Evolutionary conservation across 2,329 filamentous ascomycete genomes (phyloP).

Genomic region (Thielaviopsis musarum): DNA sequence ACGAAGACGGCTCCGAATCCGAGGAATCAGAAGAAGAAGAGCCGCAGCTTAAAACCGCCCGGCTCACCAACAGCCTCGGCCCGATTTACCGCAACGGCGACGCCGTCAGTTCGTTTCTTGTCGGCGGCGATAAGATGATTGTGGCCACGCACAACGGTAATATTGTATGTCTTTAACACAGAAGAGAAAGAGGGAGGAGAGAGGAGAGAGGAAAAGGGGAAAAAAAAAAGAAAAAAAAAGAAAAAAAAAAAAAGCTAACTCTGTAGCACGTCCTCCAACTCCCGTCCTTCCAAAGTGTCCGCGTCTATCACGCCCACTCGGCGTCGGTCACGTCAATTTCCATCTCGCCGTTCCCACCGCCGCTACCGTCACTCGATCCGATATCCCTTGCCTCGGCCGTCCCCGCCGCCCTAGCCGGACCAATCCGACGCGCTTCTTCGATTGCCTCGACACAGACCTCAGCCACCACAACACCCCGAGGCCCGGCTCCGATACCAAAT

Average conservation of each 20-base stretch:
- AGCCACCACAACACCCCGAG: conserved; percentile 28
- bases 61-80: conserved; percentile 63
- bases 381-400: conserved; percentile 3
- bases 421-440: conserved; percentile 18
- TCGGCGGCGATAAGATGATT: conserved; percentile 94
- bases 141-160: conserved; percentile 93
- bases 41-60: conserved; percentile 82
- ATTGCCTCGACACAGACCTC: conserved; percentile 23
- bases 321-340: conserved; percentile 83
- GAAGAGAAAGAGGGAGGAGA: too few species aligned
- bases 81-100: conserved; percentile 86
- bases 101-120: conserved; percentile 78
- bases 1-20: conserved; percentile 32
- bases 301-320: conserved; percentile 81
- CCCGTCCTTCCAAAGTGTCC: conserved; percentile 63
- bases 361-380: conserved; percentile 20
- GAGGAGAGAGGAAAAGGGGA: too few species aligned
- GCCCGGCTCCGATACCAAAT: conserved; percentile 44
- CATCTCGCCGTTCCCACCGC: conserved; percentile 65
- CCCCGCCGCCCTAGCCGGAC: neutral
- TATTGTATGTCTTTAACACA: conserved; percentile 43
- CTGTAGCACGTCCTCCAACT: conserved; percentile 67
- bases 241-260: neutral
- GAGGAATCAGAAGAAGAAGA: conserved; percentile 72
- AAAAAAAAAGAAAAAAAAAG: too few species aligned